phyloP scores from a whole-genome alignment of 305 asterid genomes.

The Solanum aculeatissimum region DNA sequence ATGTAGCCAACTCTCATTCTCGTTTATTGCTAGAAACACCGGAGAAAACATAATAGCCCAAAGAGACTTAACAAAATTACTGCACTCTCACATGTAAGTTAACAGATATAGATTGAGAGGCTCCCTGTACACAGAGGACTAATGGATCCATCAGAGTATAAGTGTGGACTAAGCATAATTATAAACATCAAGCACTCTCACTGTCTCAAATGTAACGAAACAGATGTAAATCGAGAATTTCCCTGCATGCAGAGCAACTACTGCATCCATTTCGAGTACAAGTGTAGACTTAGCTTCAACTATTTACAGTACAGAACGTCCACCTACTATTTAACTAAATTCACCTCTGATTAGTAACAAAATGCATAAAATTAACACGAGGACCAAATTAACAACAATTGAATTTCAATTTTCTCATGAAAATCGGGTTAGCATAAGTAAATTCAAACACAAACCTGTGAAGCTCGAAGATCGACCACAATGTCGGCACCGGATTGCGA shows the following conservation, averaged over 20 bases:
- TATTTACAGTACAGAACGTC: neutral
- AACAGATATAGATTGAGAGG: neutral
- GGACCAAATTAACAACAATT: neutral
- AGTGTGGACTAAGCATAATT: neutral
- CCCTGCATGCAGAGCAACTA: neutral
- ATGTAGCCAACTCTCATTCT: neutral
- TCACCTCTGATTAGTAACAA: neutral
- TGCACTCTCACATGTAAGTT: neutral
- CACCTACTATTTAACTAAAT: neutral
- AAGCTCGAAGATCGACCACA: slow-evolving; percentile 47
- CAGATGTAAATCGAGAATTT: neutral
- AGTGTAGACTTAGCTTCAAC: neutral
- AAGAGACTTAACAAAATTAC: neutral
- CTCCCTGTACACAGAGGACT: neutral
- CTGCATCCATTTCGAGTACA: neutral
- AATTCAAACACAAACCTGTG: slow-evolving; percentile 25
- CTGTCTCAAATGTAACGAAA: neutral
- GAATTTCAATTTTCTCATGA: neutral
- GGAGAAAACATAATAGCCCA: neutral
- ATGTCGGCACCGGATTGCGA: slow-evolving; percentile 31
- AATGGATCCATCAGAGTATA: neutral
- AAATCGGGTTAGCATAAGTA: neutral
- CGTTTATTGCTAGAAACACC: neutral
- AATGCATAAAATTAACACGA: neutral
- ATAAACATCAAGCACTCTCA: neutral